Conservation (phyloP, 371 early-diverging fungal genomes). For the Mucor saturninus region DNA sequence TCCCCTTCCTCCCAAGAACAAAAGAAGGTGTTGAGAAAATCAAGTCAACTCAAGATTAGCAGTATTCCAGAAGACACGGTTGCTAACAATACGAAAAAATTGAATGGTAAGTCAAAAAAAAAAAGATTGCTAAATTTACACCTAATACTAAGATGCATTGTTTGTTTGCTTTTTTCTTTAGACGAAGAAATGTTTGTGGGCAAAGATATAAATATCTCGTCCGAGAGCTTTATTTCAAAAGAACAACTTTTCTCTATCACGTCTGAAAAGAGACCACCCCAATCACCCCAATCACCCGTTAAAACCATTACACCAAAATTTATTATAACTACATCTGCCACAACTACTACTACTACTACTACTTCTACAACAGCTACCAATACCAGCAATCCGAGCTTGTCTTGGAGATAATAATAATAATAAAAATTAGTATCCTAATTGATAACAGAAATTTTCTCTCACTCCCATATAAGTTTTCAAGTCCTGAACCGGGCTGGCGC, state of each 20-base stretch:
- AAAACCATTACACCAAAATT: not conserved
- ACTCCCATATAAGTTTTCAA: no score
- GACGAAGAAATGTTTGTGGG: slow-evolving; percentile 30
- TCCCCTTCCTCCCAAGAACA: not conserved
- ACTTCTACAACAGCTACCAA: not conserved
- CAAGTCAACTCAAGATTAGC: slow-evolving; percentile 14
- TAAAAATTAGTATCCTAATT: no score
- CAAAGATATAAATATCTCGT: slow-evolving; percentile 20
- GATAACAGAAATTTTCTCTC: no score
- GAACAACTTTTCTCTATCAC: slow-evolving; percentile 21
- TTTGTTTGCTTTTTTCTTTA: not conserved
- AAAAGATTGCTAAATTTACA: not conserved
- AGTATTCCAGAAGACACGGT: not conserved
- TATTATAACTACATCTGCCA: not conserved
- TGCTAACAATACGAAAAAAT: not conserved
- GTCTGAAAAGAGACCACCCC: not conserved
- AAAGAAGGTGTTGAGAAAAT: slow-evolving; percentile 2
- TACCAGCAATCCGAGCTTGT: not conserved
- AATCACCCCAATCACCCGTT: not conserved
- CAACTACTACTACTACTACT: not conserved
- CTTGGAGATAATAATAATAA: not conserved
- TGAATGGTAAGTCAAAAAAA: not conserved
- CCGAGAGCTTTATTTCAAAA: slow-evolving; percentile 22
- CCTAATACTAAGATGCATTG: no score
- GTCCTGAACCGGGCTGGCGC: no score